Evolutionary conservation across 1,139 yeast species (phyloP).

Genomic region (Chernovozyma sophiae-reginae): DNA sequence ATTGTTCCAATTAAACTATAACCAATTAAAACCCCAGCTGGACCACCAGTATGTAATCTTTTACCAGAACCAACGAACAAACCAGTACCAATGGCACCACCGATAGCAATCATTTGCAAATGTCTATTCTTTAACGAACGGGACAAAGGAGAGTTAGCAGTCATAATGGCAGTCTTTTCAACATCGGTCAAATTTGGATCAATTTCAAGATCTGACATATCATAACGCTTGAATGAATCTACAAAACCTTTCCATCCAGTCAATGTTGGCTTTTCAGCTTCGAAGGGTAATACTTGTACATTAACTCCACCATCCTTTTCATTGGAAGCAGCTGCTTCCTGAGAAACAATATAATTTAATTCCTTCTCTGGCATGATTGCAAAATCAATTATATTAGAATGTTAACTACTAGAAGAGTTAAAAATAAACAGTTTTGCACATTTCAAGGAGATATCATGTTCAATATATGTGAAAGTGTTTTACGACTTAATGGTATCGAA

Average conservation of each 20-base stretch:
- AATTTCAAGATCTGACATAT: constrained; percentile 2
- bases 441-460: no score
- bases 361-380: constrained; percentile 24
- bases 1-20: constrained; percentile 28
- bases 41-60: constrained; percentile 59
- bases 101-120: constrained; percentile 53
- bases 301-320: constrained; percentile 25
- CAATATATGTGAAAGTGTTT: no score
- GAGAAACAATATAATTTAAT: constrained; percentile 21
- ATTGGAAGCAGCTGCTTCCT: constrained; percentile 16
- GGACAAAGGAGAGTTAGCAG: constrained; percentile 25
- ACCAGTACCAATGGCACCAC: constrained; percentile 58
- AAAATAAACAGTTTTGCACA: no score
- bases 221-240: constrained; percentile 7
- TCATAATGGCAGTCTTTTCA: constrained; percentile 15
- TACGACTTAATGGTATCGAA: no score
- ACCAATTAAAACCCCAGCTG: constrained; percentile 52
- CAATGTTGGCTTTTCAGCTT: constrained; percentile 3
- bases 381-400: no score
- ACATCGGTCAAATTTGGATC: constrained; percentile 11
- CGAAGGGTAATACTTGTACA: constrained; percentile 19
- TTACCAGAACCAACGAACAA: constrained; percentile 66
- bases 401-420: no score
- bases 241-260: constrained; percentile 1
- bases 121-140: constrained; percentile 40